Conservation (phyloP, 2,329 filamentous ascomycete genomes). For the Ophiosphaerella narmari region DNA sequence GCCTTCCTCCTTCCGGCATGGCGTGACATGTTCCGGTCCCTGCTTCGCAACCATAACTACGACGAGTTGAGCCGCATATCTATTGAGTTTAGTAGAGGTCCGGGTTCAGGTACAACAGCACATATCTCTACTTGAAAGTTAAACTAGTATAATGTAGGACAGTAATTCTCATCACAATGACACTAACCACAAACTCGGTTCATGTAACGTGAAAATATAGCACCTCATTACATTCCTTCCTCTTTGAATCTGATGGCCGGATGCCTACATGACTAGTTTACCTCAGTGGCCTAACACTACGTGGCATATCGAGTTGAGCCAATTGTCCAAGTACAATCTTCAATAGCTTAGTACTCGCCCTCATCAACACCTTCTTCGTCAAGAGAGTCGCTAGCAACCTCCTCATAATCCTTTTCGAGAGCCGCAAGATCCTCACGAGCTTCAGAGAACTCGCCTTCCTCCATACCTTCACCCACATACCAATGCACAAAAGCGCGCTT, state of each 20-base stretch:
- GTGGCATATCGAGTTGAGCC: constrained; percentile 17
- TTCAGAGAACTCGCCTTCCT: constrained; percentile 88
- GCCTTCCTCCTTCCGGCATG: constrained; percentile 28
- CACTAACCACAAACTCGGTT: not conserved
- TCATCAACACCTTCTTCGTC: constrained; percentile 63
- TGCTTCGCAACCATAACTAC: constrained; percentile 18
- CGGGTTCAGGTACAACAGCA: too few relatives aligned
- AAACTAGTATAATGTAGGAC: not conserved
- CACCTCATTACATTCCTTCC: not conserved
- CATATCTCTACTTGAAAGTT: too few relatives aligned
- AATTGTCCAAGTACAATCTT: constrained; percentile 15
- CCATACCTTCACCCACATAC: constrained; percentile 90
- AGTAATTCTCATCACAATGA: not conserved
- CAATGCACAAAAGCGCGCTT: constrained; percentile 78
- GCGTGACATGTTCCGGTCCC: constrained; percentile 15
- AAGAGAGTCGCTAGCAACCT: constrained; percentile 70
- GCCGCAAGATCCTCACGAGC: constrained; percentile 85
- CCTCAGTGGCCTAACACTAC: constrained; percentile 3
- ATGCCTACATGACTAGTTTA: constrained; percentile 9
- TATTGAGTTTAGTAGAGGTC: not conserved
- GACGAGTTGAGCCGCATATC: not conserved
- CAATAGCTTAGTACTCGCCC: constrained; percentile 48
- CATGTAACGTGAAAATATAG: not conserved
- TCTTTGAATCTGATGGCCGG: not conserved
- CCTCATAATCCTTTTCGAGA: constrained; percentile 81